A percentile compares a stretch with the other conserved stretches of the same genome.
phyloP scores from a whole-genome alignment of 148 eudicot genomes.

The Salicornia ramosissima region DNA sequence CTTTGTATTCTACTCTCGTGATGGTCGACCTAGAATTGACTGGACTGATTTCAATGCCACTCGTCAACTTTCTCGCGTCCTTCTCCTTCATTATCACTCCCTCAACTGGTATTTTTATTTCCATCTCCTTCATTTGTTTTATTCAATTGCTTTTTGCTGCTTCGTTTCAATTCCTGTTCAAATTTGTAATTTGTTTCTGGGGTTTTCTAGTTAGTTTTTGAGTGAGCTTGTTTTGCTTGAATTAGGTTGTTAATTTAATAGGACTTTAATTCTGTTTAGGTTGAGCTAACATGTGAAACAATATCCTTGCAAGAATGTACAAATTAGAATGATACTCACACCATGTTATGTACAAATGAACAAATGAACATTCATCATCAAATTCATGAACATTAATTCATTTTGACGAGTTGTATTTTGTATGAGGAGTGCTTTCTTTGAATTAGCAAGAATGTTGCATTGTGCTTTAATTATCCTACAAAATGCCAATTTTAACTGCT shows the following conservation, averaged over 20 bases:
- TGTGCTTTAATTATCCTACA: background rate
- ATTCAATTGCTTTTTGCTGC: background rate
- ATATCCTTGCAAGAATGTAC: background rate
- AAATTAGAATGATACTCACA: no score
- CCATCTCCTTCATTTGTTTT: background rate
- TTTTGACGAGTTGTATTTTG: no score
- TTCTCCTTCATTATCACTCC: constrained; percentile 76
- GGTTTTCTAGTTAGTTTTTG: constrained; percentile 6
- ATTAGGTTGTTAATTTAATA: background rate
- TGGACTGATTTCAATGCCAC: constrained; percentile 96
- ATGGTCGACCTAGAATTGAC: constrained; percentile 64
- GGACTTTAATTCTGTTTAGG: background rate
- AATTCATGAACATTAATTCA: no score
- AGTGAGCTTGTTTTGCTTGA: background rate
- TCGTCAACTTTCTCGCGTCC: constrained; percentile 73
- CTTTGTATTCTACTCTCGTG: constrained; percentile 53
- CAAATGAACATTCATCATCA: no score
- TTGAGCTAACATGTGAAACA: background rate
- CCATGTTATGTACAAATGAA: no score
- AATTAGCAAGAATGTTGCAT: background rate
- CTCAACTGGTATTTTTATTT: constrained; percentile 48
- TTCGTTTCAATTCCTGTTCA: background rate
- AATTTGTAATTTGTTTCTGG: constrained; percentile 10
- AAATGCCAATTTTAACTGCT: background rate
- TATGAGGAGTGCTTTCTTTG: background rate